These are phyloP conservation scores for Rhamnella rubrinervis DNA, from an alignment of 331 rosid species.

Conservation along the genomic window DNA sequence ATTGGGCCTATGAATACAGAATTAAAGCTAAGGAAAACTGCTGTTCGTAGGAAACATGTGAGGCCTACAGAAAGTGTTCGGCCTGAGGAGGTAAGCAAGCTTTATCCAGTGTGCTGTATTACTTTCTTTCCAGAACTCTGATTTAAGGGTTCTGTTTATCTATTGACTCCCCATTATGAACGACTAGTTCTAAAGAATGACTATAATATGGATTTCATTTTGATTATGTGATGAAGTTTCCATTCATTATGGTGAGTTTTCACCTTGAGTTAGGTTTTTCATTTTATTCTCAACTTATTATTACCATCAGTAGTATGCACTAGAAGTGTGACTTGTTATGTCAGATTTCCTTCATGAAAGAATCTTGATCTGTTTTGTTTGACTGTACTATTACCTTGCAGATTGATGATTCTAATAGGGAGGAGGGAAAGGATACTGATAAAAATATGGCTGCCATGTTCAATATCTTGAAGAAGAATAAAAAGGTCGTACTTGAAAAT, in stretches of 20 bases:
- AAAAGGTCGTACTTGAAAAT: conserved; percentile 55
- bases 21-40: conserved; percentile 51
- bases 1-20: conserved; percentile 84
- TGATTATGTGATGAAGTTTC: neutral
- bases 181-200: no score
- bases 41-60: conserved; percentile 32
- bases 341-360: neutral
- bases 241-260: neutral
- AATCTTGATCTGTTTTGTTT: neutral
- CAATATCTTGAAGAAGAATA: conserved; percentile 49
- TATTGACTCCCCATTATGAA: neutral
- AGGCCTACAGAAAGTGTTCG: conserved; percentile 44
- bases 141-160: neutral
- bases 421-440: conserved; percentile 65
- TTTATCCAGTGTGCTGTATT: neutral
- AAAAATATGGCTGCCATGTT: conserved; percentile 78
- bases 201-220: no score
- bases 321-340: neutral
- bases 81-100: conserved; percentile 62
- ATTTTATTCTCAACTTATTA: neutral
- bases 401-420: conserved; percentile 43
- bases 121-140: neutral
- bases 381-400: conserved; percentile 26
- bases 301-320: neutral
- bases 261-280: neutral